Base-by-base conservation (phyloP, 179 eudicot genomes). In the Silene vulgaris region DNA sequence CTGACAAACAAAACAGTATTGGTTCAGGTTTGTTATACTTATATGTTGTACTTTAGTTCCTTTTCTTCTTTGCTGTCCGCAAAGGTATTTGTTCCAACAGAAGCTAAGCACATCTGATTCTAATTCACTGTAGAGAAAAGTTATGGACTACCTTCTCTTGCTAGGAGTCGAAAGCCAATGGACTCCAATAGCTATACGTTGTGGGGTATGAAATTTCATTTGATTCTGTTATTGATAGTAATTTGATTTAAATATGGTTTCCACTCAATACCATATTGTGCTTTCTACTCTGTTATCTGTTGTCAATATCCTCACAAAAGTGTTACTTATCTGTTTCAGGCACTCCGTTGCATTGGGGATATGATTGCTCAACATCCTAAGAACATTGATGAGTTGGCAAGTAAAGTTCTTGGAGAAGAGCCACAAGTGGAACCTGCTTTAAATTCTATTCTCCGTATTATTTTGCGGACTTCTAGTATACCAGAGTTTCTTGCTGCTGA, bases 121-220 rank as follows among this genome's bases (percentile, higher is more conserved):
- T 37, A 11, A 74, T 71, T 72, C 6, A 73, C 76, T 87, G 84
- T 72, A 95, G 99, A 89, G 90, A 78, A 89, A 88, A 76, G 76
- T 88, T 65, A 69, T 92, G 85, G 97, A 92, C 81, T 79, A 88
- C 82, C 90, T 95, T 37, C 79, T 95, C 73, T 80, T 88, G 91
- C 80, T 95, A 66, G 99, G 97, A 76, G 97, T 95, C 75, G 99
- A 95, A 84, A 92, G 97, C 80, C 97, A 89, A 76, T 92, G 99
- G 97, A 97, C 97, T 78, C 95, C 99, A 66, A 90, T 89, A 81
- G 74, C 91, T 78, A 86, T 92, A 74, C 99, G 92, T 78, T 92
- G 97, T 82, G 86, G 80, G 87, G 99, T 95, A 86, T 85, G 84
- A 50, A 62, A 26, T 68, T 78, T 69, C 66, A 69, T 37, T 59